Evolutionary conservation across 139 green algal genomes (phyloP).

Genomic region (Tetraselmis striata): DNA sequence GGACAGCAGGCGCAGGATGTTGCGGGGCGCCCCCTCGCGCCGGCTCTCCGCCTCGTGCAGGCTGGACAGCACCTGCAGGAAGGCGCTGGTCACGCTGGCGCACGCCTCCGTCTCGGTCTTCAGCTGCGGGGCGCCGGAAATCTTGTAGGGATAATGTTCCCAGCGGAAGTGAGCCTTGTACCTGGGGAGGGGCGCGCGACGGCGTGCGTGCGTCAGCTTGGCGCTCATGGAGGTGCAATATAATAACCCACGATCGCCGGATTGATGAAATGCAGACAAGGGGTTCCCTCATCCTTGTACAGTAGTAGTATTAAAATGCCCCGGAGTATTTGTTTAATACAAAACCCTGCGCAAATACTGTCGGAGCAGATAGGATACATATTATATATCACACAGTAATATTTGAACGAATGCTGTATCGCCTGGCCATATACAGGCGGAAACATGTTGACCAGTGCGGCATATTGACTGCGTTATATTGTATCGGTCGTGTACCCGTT

Average conservation of each 20-base stretch:
- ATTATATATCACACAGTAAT: too few species aligned
- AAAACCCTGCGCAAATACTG: too few species aligned
- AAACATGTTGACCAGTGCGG: too few species aligned
- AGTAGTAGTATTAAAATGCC: too few species aligned
- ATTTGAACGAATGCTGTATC: too few species aligned
- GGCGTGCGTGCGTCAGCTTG: background rate
- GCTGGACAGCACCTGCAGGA: slow-evolving; percentile 77
- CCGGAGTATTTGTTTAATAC: too few species aligned
- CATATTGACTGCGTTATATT: too few species aligned
- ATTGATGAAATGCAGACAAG: background rate
- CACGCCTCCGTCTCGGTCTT: slow-evolving; percentile 80
- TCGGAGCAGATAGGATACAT: too few species aligned
- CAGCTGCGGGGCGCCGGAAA: slow-evolving; percentile 35
- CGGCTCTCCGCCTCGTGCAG: slow-evolving; percentile 63
- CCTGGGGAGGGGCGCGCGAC: slow-evolving; percentile 18
- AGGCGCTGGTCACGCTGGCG: slow-evolving; percentile 84
- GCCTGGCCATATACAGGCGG: too few species aligned
- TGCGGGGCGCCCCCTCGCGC: slow-evolving; percentile 39
- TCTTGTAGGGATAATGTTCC: slow-evolving; percentile 68
- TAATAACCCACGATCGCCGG: background rate
- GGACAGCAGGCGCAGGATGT: slow-evolving; percentile 74
- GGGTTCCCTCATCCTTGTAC: slow-evolving; percentile 10
- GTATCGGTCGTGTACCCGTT: too few species aligned
- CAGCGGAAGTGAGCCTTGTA: slow-evolving; percentile 89
- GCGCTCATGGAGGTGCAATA: background rate